These are phyloP conservation scores for Phascolomyces articulosus DNA, from an alignment of 371 early-diverging fungal genomes.

Conservation along the genomic window DNA sequence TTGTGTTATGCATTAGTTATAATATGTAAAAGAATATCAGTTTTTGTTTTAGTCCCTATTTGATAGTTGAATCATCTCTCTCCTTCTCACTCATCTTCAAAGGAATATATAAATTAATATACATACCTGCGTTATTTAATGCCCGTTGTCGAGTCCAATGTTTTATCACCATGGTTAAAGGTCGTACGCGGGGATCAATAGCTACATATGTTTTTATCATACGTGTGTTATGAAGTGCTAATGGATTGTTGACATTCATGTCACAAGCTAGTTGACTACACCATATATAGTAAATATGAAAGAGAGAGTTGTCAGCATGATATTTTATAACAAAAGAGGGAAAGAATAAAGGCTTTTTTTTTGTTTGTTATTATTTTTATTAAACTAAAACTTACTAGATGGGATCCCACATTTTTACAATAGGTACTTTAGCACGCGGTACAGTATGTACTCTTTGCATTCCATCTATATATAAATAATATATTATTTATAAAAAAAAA, in stretches of 20 bases:
- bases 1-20: background rate
- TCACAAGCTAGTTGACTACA: conserved; percentile 71
- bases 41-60: no score
- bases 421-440: conserved; percentile 68
- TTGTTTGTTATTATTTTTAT: no score
- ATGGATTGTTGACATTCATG: conserved; percentile 81
- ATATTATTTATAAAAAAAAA: background rate
- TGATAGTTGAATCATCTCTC: no score
- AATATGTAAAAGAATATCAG: no score
- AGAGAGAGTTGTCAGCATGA: background rate
- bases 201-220: conserved; percentile 80
- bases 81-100: no score
- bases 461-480: conserved; percentile 41
- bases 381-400: conserved; percentile 52
- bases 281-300: background rate
- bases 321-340: background rate
- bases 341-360: no score
- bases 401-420: conserved; percentile 65
- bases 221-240: conserved; percentile 79
- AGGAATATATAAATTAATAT: no score
- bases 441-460: conserved; percentile 59
- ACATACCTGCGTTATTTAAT: conserved; percentile 72
- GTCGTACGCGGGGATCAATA: conserved; percentile 80
- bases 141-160: conserved; percentile 79
- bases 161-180: conserved; percentile 77